Percentiles rank a stretch among this genome's conserved stretches.
Evolutionary conservation across 2,329 filamentous ascomycete genomes (phyloP).

Genomic region (Aaosphaeria pasadenensis): DNA sequence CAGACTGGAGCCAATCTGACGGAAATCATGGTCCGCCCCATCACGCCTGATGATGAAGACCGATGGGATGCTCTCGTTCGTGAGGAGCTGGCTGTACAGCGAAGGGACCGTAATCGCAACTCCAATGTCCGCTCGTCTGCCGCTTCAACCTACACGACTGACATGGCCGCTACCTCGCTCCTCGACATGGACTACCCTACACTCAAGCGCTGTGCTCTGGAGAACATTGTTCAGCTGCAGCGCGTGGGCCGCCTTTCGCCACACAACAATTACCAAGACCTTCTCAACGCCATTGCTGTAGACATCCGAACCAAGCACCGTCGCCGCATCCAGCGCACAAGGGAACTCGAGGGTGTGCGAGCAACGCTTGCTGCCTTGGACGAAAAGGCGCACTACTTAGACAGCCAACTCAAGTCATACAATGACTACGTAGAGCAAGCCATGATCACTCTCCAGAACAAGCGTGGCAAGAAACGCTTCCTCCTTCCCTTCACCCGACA

Average conservation of each 20-base stretch:
- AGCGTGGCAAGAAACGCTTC: conserved; percentile 93
- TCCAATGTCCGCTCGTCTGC: conserved; percentile 70
- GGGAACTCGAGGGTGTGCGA: conserved; percentile 81
- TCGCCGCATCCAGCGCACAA: conserved; percentile 83
- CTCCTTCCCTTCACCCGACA: conserved; percentile 96
- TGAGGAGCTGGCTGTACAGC: conserved; percentile 65
- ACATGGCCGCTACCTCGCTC: conserved; percentile 52
- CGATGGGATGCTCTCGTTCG: conserved; percentile 79
- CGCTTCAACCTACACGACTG: conserved; percentile 70
- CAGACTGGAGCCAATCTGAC: conserved; percentile 90
- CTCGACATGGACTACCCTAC: conserved; percentile 91
- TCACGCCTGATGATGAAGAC: conserved; percentile 80
- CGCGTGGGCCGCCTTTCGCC: conserved; percentile 79
- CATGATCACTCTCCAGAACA: conserved; percentile 94
- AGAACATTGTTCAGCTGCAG: conserved; percentile 90
- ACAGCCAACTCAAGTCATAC: conserved; percentile 94
- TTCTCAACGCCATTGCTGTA: conserved; percentile 94
- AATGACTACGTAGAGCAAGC: conserved; percentile 99
- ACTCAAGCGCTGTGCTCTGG: conserved; percentile 86
- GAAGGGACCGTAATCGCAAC: conserved; percentile 50
- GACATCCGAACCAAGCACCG: conserved; percentile 98
- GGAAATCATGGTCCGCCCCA: conserved; percentile 90
- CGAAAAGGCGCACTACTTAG: conserved; percentile 86
- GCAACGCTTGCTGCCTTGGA: conserved; percentile 72
- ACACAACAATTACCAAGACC: conserved; percentile 91